Evolutionary conservation across 495 filamentous ascomycete species (phyloP), one percentile per base, ranked within the genome.

Genomic region (Talaromyces adpressus): DNA sequence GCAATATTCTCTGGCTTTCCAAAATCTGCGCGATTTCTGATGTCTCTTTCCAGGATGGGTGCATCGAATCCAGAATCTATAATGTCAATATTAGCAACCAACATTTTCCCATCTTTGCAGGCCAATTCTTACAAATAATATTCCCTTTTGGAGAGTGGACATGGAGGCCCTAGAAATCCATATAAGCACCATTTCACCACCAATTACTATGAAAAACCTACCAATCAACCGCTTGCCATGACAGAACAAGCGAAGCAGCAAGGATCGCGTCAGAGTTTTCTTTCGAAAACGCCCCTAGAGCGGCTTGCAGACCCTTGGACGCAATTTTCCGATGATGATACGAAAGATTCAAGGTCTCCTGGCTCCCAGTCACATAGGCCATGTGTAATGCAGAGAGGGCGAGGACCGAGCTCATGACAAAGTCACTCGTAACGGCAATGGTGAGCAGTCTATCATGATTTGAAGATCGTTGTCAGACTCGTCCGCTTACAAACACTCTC

Each of bases 201-300:
- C 71, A 69, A 53, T 69, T 63, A 69, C 63, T 73, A 41, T 58
- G 70, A 73, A 75, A 49, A 61, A 81, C 91, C 82, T 80, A 97
- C 94, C 92, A 97, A 77, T 98, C 94, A 66, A 88, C 92, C 63
- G 91, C 90, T 77, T 98, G 94, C 95, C 95, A 98, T 53, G 93
- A 93, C 52, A 98, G 80, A 57, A 98, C 82, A 36, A 97, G 86
- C 12, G 93, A 98, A 27, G 94, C 91, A 59, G 93, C 94, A 30
- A 98, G 82, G 62, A 97, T 88, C 39, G 93, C 91, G 76, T 98
- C 93, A 14, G 90, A 92, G 68, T 92, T 97, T 45, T 87, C 86
- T 66, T 82, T 86, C 7, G 91, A 96, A 75, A 98, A 98, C 25
- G 81, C 79, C 32, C 86, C 86, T 66, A 97, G 92, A 16, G 91